Evolutionary conservation across 2,329 filamentous ascomycete species (phyloP).

Genomic region (Davidsoniella neocaledoniae): DNA sequence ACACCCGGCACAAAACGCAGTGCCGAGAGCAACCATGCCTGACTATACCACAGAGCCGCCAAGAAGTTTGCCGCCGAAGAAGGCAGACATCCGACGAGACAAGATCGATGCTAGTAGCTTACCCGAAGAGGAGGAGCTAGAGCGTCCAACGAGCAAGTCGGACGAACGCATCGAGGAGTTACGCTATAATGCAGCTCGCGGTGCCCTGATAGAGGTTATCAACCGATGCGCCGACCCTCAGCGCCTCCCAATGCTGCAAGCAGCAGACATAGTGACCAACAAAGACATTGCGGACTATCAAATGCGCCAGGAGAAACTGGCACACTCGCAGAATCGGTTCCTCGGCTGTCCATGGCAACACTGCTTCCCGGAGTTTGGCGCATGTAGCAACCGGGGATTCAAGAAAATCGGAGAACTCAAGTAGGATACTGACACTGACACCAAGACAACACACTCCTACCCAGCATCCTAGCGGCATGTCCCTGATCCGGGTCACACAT

Average conservation of each 20-base stretch:
- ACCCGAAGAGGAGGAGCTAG: too few species aligned
- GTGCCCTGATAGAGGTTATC: background rate
- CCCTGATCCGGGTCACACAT: too few species aligned
- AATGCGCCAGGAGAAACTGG: background rate
- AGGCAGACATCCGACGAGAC: too few species aligned
- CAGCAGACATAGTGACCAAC: background rate
- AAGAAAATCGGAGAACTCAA: constrained; percentile 3
- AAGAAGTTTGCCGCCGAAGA: too few species aligned
- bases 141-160: too few species aligned
- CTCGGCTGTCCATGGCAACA: constrained; percentile 5
- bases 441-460: background rate
- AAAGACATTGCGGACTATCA: background rate
- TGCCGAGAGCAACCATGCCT: too few species aligned
- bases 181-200: too few species aligned
- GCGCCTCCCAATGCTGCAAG: too few species aligned
- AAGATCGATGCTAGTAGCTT: too few species aligned
- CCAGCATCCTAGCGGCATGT: background rate
- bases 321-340: background rate
- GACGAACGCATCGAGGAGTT: too few species aligned
- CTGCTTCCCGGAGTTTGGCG: background rate
- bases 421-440: background rate
- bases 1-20: too few species aligned
- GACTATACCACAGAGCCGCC: too few species aligned
- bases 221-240: background rate
- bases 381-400: constrained; percentile 1